A percentile compares a stretch with the other conserved stretches of the same genome.
Conservation (phyloP, 129 eudicot genomes). For the Gnaphalium uliginosum region DNA sequence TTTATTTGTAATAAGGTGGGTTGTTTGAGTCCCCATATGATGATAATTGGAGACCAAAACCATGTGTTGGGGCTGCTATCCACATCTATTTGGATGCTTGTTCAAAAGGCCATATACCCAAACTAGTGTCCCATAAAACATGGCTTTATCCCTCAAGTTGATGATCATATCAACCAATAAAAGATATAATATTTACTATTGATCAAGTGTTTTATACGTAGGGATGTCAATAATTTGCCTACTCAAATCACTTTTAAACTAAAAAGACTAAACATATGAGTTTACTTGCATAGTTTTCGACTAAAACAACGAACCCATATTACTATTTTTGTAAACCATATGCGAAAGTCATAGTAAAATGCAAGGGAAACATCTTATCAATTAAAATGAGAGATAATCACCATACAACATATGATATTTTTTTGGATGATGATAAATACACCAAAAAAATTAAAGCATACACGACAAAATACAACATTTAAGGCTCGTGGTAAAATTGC, state of each 20-base stretch:
- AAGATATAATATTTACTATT: background rate
- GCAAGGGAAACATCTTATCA: background rate
- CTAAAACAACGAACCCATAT: background rate
- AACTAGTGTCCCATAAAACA: conserved; percentile 30
- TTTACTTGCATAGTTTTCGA: background rate
- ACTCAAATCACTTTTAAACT: background rate
- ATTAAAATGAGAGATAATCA: background rate
- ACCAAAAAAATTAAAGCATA: too few relatives aligned
- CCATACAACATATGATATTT: background rate
- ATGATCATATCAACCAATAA: background rate
- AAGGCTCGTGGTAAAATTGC: too few relatives aligned
- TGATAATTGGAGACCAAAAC: conserved; percentile 22
- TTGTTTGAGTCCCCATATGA: conserved; percentile 28
- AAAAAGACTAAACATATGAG: background rate
- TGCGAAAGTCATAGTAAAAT: background rate
- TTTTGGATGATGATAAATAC: background rate
- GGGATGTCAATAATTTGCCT: background rate
- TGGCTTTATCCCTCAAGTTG: conserved; percentile 17
- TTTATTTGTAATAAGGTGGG: conserved; percentile 1
- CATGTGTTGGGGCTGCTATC: conserved; percentile 30
- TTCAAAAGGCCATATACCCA: conserved; percentile 30
- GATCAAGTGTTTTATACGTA: background rate
- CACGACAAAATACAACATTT: too few relatives aligned
- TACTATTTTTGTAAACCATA: background rate
- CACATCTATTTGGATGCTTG: conserved; percentile 33